Conservation (phyloP, 257 asterid species). For the Cinchona pubescens region DNA sequence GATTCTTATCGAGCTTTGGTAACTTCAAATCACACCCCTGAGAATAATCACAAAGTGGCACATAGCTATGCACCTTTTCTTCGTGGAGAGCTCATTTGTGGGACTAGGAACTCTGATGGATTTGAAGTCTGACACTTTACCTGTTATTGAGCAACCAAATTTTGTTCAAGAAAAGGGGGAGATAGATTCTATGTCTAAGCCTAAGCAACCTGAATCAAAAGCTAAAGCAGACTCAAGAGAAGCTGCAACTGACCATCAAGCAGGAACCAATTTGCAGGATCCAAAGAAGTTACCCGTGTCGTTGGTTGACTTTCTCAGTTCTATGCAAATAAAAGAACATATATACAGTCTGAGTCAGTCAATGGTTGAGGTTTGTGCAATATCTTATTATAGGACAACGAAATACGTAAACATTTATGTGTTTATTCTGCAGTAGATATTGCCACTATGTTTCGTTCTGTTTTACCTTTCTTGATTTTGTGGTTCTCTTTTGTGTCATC, state of each 20-base stretch:
- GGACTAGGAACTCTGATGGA: conserved; percentile 22
- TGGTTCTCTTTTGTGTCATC: background rate
- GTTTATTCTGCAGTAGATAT: background rate
- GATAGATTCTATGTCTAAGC: conserved; percentile 20
- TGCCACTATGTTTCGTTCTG: background rate
- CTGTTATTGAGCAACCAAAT: conserved; percentile 22
- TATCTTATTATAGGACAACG: background rate
- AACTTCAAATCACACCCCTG: conserved; percentile 24
- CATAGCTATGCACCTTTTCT: conserved; percentile 22
- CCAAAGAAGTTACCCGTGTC: conserved; percentile 46
- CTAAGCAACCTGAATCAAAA: conserved; percentile 20
- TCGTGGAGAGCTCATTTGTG: conserved; percentile 27
- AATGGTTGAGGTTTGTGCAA: conserved; percentile 42
- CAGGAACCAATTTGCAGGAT: conserved; percentile 26
- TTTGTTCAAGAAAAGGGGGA: conserved; percentile 22
- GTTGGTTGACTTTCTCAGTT: conserved; percentile 55
- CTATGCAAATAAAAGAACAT: conserved; percentile 57
- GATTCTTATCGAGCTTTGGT: conserved; percentile 18
- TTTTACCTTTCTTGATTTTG: background rate
- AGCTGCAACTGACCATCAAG: conserved; percentile 20
- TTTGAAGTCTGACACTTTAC: conserved; percentile 25
- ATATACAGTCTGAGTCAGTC: conserved; percentile 44
- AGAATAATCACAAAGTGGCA: conserved; percentile 16
- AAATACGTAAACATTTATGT: background rate
- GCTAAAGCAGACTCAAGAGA: conserved; percentile 21